phyloP scores from a whole-genome alignment of 441 rosid species.

The Pelargonium citronellum region DNA sequence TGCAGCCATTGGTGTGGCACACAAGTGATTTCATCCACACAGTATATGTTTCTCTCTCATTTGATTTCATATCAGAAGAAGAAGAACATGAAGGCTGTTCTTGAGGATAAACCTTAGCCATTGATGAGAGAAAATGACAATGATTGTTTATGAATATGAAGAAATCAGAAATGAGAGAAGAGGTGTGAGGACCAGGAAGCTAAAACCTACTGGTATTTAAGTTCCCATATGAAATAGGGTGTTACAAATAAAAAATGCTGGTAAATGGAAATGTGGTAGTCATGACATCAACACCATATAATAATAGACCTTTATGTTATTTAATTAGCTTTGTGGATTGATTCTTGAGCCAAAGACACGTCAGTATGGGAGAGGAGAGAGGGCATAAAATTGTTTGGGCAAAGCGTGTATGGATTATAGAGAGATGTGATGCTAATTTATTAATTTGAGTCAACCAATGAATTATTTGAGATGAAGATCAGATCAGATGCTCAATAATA shows the following conservation, averaged over 20 bases:
- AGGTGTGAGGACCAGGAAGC: not conserved
- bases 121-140: not conserved
- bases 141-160: too few relatives aligned
- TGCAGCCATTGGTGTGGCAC: slow-evolving; percentile 69
- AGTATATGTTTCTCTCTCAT: slow-evolving; percentile 47
- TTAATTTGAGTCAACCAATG: not conserved
- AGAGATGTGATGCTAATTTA: not conserved
- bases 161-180: not conserved
- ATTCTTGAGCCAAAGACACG: not conserved
- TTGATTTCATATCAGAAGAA: not conserved
- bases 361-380: not conserved
- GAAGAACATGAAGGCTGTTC: not conserved
- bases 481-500: not conserved
- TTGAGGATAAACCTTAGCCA: not conserved
- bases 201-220: not conserved
- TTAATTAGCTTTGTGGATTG: not conserved
- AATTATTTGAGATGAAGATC: too few relatives aligned
- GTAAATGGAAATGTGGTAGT: too few relatives aligned
- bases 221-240: not conserved
- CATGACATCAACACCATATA: too few relatives aligned
- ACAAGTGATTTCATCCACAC: slow-evolving; percentile 86
- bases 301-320: too few relatives aligned
- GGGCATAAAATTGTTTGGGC: not conserved
- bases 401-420: too few relatives aligned
- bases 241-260: not conserved